These are phyloP conservation scores for Anastatica hierochuntica DNA, from an alignment of 345 rosid genomes.

Conservation along the genomic window DNA sequence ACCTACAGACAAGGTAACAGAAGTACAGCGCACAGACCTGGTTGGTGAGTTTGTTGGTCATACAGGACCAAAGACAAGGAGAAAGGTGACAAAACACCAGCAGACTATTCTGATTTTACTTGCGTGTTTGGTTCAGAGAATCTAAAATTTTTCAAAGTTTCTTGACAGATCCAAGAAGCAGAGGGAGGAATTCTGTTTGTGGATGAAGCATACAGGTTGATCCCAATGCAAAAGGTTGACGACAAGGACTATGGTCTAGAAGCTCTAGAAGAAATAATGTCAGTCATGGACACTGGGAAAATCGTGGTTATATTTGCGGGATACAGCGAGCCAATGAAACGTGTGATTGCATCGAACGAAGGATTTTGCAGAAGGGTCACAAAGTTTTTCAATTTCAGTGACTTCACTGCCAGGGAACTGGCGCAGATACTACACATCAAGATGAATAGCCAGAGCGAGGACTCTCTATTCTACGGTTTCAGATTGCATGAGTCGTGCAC, in stretches of 20 bases:
- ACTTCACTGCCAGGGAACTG: slow-evolving; percentile 62
- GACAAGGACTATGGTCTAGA: slow-evolving; percentile 96
- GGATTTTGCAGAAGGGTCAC: slow-evolving; percentile 98
- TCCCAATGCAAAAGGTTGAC: slow-evolving; percentile 90
- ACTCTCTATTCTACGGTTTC: slow-evolving; percentile 57
- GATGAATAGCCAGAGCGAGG: slow-evolving; percentile 66
- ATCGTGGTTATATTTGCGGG: slow-evolving; percentile 92
- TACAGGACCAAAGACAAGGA: slow-evolving; percentile 94
- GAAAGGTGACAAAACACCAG: slow-evolving; percentile 45
- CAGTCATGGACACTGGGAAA: slow-evolving; percentile 87
- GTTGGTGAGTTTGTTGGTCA: slow-evolving; percentile 99
- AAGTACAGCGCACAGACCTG: slow-evolving; percentile 93
- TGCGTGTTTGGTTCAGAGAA: background rate
- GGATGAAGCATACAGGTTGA: slow-evolving; percentile 90
- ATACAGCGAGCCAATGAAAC: slow-evolving; percentile 94
- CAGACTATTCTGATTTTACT: background rate
- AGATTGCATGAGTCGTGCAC: slow-evolving; percentile 59
- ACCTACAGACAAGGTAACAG: slow-evolving; percentile 81
- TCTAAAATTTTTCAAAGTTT: slow-evolving; percentile 2
- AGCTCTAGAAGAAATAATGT: slow-evolving; percentile 97
- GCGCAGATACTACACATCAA: slow-evolving; percentile 76
- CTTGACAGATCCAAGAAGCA: slow-evolving; percentile 79
- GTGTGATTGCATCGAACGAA: slow-evolving; percentile 84
- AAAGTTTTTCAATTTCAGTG: slow-evolving; percentile 73
- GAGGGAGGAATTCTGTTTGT: slow-evolving; percentile 98